These are phyloP conservation scores for Zygoascus bituminiphila DNA, from an alignment of 805 yeast species.

Conservation along the genomic window DNA sequence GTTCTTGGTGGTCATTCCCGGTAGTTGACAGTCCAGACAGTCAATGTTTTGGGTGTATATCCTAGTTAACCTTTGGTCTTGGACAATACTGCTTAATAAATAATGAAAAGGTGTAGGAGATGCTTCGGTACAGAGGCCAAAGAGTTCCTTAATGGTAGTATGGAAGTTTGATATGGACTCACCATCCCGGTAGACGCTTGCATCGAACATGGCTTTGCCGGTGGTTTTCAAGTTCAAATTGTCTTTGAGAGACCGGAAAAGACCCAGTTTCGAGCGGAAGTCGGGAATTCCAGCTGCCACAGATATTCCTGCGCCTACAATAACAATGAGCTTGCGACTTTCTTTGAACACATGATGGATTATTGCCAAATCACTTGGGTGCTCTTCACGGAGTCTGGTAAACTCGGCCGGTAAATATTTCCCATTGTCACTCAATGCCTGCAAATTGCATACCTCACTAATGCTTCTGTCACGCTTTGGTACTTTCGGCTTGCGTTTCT, in stretches of 20 bases:
- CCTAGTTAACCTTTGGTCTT: constrained; percentile 56
- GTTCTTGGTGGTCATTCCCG: constrained; percentile 39
- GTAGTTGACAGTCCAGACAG: constrained; percentile 58
- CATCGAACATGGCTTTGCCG: constrained; percentile 71
- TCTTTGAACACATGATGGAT: constrained; percentile 45
- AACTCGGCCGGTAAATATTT: not conserved
- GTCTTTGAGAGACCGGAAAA: constrained; percentile 48
- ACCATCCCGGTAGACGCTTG: constrained; percentile 56
- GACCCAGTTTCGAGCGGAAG: constrained; percentile 63
- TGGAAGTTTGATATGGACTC: constrained; percentile 60
- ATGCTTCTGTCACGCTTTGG: constrained; percentile 8
- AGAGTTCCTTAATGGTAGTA: constrained; percentile 59
- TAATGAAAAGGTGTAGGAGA: constrained; percentile 69
- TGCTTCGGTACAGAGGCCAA: constrained; percentile 45
- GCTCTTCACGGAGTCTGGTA: constrained; percentile 6
- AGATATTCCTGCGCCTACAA: constrained; percentile 88
- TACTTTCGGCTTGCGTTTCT: constrained; percentile 10
- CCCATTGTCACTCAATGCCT: not conserved
- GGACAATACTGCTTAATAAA: constrained; percentile 50
- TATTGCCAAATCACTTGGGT: constrained; percentile 32
- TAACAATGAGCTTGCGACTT: constrained; percentile 51
- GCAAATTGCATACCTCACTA: constrained; percentile 10
- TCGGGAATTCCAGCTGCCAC: constrained; percentile 90
- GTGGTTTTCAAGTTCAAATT: constrained; percentile 31
- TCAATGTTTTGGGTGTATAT: constrained; percentile 87